A percentile compares a stretch with the other conserved stretches of the same genome.
Evolutionary conservation across 2,329 filamentous ascomycete species (phyloP).

Genomic region (Xenoacremonium recifei): DNA sequence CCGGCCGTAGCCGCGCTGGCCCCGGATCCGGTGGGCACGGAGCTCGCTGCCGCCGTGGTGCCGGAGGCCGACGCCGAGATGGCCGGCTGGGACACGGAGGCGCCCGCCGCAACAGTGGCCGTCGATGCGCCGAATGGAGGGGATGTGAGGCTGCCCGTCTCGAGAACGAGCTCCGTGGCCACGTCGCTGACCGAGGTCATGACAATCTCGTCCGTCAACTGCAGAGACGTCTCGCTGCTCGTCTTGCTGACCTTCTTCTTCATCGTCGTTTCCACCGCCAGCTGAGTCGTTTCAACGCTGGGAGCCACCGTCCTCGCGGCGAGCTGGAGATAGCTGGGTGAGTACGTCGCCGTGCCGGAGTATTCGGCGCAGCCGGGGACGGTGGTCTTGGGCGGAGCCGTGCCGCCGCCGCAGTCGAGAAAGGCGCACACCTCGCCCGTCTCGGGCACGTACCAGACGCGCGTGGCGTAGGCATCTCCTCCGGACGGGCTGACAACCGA

Average conservation of each 20-base stretch:
- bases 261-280: conserved; percentile 4
- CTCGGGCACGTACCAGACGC: conserved; percentile 60
- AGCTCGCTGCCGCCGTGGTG: conserved; percentile 10
- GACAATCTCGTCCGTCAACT: too few species aligned
- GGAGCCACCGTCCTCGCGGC: conserved; percentile 3
- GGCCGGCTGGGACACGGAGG: conserved; percentile 4
- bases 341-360: conserved; percentile 53
- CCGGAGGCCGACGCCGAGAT: conserved; percentile 15
- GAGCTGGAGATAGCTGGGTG: conserved; percentile 46
- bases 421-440: conserved; percentile 63
- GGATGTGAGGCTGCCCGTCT: too few species aligned
- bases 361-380: conserved; percentile 60
- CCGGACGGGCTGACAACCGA: conserved; percentile 27
- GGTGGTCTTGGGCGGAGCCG: conserved; percentile 61
- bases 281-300: too few species aligned
- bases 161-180: too few species aligned
- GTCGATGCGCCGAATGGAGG: too few species aligned
- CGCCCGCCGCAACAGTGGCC: too few species aligned
- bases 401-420: conserved; percentile 67
- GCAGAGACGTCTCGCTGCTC: too few species aligned
- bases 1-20: conserved; percentile 23
- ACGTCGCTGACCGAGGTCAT: too few species aligned
- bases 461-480: conserved; percentile 40
- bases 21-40: conserved; percentile 20
- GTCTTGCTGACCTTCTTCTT: conserved; percentile 11